A percentile compares a stretch with the other conserved stretches of the same genome.
Conservation (phyloP, 768 basidiomycete genomes). For the Pisolithus albus region DNA sequence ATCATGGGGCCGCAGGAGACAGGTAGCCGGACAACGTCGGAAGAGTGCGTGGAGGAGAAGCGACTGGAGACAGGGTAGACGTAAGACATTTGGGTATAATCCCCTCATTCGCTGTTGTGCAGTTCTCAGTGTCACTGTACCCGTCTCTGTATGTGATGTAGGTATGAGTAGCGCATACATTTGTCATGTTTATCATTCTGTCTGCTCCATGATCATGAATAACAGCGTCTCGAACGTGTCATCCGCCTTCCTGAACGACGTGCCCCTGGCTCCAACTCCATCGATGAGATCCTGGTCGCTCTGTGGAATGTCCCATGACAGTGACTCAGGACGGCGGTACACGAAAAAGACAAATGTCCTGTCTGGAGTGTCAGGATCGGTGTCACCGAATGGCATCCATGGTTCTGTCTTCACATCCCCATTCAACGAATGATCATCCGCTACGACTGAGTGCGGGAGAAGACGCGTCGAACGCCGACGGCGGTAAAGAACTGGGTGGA, state of each 20-base stretch:
- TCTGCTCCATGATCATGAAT: slow-evolving; percentile 29
- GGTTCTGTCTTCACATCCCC: neutral
- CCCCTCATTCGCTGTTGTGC: too few relatives aligned
- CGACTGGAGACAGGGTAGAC: too few relatives aligned
- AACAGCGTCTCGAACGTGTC: slow-evolving; percentile 69
- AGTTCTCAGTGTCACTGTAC: too few relatives aligned
- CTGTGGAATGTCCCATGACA: slow-evolving; percentile 46
- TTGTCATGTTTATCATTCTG: neutral
- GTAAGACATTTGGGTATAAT: too few relatives aligned
- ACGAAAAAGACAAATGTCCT: slow-evolving; percentile 58
- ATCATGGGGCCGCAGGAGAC: slow-evolving; percentile 8
- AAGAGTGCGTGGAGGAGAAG: too few relatives aligned
- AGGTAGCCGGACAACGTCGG: neutral
- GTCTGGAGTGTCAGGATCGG: slow-evolving; percentile 24
- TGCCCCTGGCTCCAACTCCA: slow-evolving; percentile 49
- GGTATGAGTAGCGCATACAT: too few relatives aligned
- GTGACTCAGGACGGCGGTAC: slow-evolving; percentile 49
- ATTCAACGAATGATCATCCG: neutral
- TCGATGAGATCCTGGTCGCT: slow-evolving; percentile 49
- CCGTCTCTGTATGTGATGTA: too few relatives aligned
- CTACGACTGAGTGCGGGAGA: too few relatives aligned
- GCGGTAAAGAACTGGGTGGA: slow-evolving; percentile 45
- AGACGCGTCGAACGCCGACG: slow-evolving; percentile 1
- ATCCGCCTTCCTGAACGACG: slow-evolving; percentile 43
- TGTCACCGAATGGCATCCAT: slow-evolving; percentile 41